Conservation (phyloP, 148 eudicot genomes). For the Rhododendron kiyosumense region DNA sequence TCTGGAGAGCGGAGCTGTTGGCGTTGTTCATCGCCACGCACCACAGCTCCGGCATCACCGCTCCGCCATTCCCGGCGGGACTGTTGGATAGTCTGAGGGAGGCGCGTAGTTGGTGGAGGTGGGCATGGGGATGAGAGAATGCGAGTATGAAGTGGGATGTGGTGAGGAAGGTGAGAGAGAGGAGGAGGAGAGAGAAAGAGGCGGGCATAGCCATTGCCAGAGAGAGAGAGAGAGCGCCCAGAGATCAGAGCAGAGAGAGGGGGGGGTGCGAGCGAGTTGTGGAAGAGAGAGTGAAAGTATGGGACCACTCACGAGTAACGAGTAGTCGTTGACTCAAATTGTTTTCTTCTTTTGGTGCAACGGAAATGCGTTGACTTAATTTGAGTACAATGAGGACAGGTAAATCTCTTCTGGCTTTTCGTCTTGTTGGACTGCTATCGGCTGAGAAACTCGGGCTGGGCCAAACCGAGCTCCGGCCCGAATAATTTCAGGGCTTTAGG, state of each 20-base stretch:
- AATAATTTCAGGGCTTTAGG: too few relatives aligned
- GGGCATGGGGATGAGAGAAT: background rate
- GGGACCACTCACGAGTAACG: background rate
- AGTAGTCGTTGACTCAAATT: background rate
- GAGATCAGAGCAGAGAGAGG: background rate
- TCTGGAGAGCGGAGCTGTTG: constrained; percentile 54
- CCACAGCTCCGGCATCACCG: constrained; percentile 52
- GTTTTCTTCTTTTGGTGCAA: too few relatives aligned
- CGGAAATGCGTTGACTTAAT: too few relatives aligned
- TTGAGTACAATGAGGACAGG: background rate
- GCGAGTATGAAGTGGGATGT: background rate
- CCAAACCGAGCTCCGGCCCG: too few relatives aligned
- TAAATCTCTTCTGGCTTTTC: background rate
- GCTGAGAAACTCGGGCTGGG: too few relatives aligned
- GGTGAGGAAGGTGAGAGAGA: constrained; percentile 10
- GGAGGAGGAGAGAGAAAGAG: constrained; percentile 2
- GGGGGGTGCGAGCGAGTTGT: background rate
- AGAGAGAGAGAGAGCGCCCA: background rate
- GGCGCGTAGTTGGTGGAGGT: background rate
- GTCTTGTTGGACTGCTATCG: background rate
- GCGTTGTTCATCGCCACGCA: constrained; percentile 97
- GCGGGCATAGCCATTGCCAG: background rate
- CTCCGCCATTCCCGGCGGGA: constrained; percentile 18
- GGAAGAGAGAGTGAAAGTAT: background rate
- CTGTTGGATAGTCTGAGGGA: background rate